Conservation (phyloP, 106 monocot genomes). For the Ottelia alismoides region DNA sequence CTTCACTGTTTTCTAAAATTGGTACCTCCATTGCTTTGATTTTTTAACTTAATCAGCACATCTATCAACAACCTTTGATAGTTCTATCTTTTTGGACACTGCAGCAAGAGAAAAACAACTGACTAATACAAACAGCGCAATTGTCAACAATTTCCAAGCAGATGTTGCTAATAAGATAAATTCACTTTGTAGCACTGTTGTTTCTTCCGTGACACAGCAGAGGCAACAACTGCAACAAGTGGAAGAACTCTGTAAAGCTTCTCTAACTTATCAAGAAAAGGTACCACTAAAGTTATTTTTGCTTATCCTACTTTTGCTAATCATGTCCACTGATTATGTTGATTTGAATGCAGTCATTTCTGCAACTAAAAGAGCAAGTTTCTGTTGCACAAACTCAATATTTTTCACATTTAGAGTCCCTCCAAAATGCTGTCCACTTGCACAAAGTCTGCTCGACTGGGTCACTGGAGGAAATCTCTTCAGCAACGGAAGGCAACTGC, state of each 20-base stretch:
- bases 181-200: slow-evolving; percentile 40
- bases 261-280: slow-evolving; percentile 73
- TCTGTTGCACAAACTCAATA: slow-evolving; percentile 36
- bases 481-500: slow-evolving; percentile 16
- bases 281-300: slow-evolving; percentile 13
- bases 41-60: no score
- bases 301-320: neutral
- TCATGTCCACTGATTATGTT: neutral
- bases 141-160: slow-evolving; percentile 58
- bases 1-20: slow-evolving; percentile 67
- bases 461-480: slow-evolving; percentile 64
- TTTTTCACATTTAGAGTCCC: slow-evolving; percentile 61
- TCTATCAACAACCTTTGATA: neutral
- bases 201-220: slow-evolving; percentile 47
- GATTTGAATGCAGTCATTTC: slow-evolving; percentile 27
- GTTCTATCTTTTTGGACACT: neutral
- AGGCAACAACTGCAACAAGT: slow-evolving; percentile 53
- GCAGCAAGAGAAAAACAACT: slow-evolving; percentile 79
- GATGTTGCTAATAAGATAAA: slow-evolving; percentile 46
- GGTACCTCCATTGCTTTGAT: no score
- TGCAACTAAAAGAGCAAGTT: slow-evolving; percentile 45
- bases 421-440: slow-evolving; percentile 72
- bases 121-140: slow-evolving; percentile 46
- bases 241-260: slow-evolving; percentile 61
- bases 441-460: slow-evolving; percentile 58